Evolutionary conservation across 257 asterid genomes (phyloP), one percentile per base, ranked within the genome.

Genomic region (Ocimum tenuiflorum): DNA sequence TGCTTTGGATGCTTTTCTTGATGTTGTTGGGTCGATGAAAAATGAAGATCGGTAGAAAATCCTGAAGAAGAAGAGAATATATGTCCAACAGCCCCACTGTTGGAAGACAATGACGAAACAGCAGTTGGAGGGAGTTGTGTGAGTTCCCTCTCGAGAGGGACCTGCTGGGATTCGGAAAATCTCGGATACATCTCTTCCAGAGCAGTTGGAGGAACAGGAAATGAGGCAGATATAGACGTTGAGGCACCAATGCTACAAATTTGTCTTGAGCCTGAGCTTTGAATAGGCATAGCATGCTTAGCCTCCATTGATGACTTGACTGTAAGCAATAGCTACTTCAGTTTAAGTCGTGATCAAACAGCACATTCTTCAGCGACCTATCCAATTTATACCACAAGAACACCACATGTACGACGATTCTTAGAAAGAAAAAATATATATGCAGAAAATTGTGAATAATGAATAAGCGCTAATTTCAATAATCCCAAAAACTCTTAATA

Each of bases 21-120:
- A 18, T 65, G 80, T 38, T 74, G 82, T 81, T 24, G 78, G 69
- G 35, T 20, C 9, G 88, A 68, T 67, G 96, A 77, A 79, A 71
- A 84, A 63, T 86, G 90, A 69, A 81, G 83, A 73, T 86, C 83
- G 3, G 63, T 61, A 3, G 84, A 84, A 60, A 75, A 74, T 73
- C 85, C 86, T 19, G 94, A 78, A 0, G 89, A 72, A 39, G 91
- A 77, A 63, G 89, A 81, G 47, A 79, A 81, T 29, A 81, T 73
- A 73, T 77, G 85, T 12, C 90, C 88, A 33, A 73, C 80, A 58
- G 67, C 84, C 74, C 79, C 90, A 75, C 72, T 84, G 67, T 78
- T 68, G 48, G 89, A 79, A 70, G 91, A 67, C 65, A 80, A 59
- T 24, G 85, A 68, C 49, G 88, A 75, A 65, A 61, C 39, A 54